phyloP scores from a whole-genome alignment of 495 filamentous ascomycete species.

The Letharia lupina region DNA sequence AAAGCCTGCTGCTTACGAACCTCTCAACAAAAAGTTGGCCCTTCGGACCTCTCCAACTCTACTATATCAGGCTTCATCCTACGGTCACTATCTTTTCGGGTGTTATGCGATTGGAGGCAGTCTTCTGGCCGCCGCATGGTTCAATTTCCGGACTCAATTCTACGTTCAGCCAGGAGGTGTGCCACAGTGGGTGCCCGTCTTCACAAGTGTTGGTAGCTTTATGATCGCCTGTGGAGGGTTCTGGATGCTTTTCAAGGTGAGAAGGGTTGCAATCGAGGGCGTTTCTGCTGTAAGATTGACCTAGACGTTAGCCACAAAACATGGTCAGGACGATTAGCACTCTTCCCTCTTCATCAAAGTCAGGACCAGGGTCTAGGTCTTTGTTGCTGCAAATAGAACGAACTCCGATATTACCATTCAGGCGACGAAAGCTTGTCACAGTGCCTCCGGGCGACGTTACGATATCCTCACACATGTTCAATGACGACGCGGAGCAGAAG shows the following conservation, averaged over 20 bases:
- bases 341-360: conserved; percentile 14
- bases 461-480: conserved; percentile 33
- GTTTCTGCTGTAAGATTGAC: background rate
- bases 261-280: background rate
- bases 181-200: conserved; percentile 14
- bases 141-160: conserved; percentile 15
- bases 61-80: conserved; percentile 21
- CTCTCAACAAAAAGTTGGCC: conserved; percentile 20
- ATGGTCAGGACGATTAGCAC: conserved; percentile 22
- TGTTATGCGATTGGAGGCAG: conserved; percentile 20
- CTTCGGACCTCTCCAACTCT: conserved; percentile 16
- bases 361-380: conserved; percentile 5
- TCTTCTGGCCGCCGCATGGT: conserved; percentile 11
- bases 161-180: conserved; percentile 2
- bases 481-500: conserved; percentile 23
- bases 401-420: conserved; percentile 36
- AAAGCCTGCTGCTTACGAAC: conserved; percentile 14
- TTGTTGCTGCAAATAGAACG: conserved; percentile 22
- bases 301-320: conserved; percentile 19
- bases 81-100: conserved; percentile 17
- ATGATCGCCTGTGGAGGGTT: conserved; percentile 16
- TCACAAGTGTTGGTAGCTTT: conserved; percentile 14
- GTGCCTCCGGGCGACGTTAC: conserved; percentile 34
- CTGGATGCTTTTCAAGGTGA: conserved; percentile 19
- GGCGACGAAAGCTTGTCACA: conserved; percentile 34